Evolutionary conservation across 2,329 filamentous ascomycete species (phyloP), one percentile per base, ranked within the genome.

Genomic region (Hypoxylon sp.): DNA sequence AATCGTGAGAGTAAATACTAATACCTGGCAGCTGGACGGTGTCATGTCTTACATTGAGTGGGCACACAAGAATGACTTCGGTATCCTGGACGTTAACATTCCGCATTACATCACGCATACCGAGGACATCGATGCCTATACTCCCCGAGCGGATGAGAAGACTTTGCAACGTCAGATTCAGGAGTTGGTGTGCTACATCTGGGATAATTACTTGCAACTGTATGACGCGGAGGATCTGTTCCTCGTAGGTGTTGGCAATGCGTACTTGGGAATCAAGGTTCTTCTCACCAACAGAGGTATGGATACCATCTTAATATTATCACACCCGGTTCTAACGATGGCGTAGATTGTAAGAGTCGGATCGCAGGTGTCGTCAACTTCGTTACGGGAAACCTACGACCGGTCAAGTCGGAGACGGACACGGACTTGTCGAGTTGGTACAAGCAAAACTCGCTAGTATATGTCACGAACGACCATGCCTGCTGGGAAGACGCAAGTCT

Each of bases 141-240:
- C 81, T 1, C 81, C 84, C 0, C 76, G 79, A 1, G 78, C 81
- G 29, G 80, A 81, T 31, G 87, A 87, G 71, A 81, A 79, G 57
- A 80, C 79, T 1, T 76, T 89, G 6, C 85, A 91, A 69, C 83
- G 84, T 60, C 87, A 88, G 78, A 90, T 88, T 0, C 89, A 92
- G 69, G 90, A 95, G 67, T 83, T 98, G 10, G 89, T 95, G 3
- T 90, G 87, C 67, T 98, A 97, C 76, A 84, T 99, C 13, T 99
- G 96, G 96, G 94, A 98, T 74, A 99, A 99, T 77, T 98, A 98
- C 76, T 89, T 99, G 19, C 93, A 97, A 83, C 85, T 92, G 33
- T 90, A 90, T 55, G 87, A 92, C 2, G 85, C 87, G 0, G 89
- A 91, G 5, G 89, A 95, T 58, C 88, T 98, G 14, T 92, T 97